These are phyloP conservation scores for Fusarium albidum DNA, from an alignment of 2,329 filamentous ascomycete species.

Conservation along the genomic window DNA sequence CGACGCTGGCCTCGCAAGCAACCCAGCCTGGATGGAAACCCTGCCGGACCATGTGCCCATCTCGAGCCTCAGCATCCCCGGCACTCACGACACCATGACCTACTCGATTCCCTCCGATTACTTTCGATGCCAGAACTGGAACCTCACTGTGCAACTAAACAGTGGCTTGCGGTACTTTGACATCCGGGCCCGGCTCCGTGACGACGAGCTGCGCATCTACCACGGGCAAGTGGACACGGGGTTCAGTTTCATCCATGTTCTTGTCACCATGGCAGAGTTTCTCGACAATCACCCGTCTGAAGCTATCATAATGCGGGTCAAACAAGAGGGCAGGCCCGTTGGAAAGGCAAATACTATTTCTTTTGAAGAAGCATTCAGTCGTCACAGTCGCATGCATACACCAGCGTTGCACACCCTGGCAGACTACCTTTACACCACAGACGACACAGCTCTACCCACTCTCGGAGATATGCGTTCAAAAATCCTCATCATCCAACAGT, in stretches of 20 bases:
- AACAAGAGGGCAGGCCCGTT: conserved; percentile 54
- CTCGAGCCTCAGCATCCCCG: conserved; percentile 57
- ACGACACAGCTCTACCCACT: conserved; percentile 48
- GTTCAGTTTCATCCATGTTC: conserved; percentile 53
- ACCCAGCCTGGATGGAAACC: conserved; percentile 53
- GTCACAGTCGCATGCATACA: conserved; percentile 11
- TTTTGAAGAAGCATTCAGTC: conserved; percentile 56
- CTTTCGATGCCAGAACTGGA: conserved; percentile 58
- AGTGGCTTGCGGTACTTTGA: conserved; percentile 60
- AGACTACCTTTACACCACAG: conserved; percentile 16
- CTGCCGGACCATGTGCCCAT: conserved; percentile 52
- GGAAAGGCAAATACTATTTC: conserved; percentile 45
- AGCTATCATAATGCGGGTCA: conserved; percentile 58
- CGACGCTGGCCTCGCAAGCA: conserved; percentile 46
- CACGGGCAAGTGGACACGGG: conserved; percentile 56
- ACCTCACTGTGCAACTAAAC: conserved; percentile 53
- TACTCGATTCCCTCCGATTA: conserved; percentile 47
- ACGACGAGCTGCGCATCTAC: conserved; percentile 56
- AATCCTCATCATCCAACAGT: conserved; percentile 58
- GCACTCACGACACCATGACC: conserved; percentile 63
- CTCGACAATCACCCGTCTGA: conserved; percentile 55
- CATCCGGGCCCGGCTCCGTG: conserved; percentile 54
- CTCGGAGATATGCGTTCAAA: conserved; percentile 56
- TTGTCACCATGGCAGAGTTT: conserved; percentile 55
- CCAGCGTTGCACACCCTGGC: too few species aligned